Conservation (phyloP, 2,329 filamentous ascomycete genomes). For the Nakataea oryzae region DNA sequence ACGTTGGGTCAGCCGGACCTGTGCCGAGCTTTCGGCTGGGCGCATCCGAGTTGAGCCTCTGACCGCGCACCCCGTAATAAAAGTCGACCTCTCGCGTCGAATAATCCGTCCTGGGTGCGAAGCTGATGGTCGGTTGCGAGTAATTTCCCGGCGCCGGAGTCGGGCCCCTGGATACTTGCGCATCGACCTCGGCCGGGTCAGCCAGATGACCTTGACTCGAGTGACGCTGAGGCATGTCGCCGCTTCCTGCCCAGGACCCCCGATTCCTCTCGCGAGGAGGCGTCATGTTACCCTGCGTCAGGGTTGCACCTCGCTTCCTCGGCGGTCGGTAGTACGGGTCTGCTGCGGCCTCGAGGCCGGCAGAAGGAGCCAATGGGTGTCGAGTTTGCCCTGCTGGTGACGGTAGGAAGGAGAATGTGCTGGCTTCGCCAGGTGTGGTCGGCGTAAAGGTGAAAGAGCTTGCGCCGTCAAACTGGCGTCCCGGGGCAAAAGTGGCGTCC, state of each 20-base stretch:
- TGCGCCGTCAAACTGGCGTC: slow-evolving; percentile 43
- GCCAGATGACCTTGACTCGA: slow-evolving; percentile 23
- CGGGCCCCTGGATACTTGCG: slow-evolving; percentile 28
- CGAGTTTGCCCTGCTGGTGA: slow-evolving; percentile 38
- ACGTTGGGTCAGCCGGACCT: slow-evolving; percentile 87
- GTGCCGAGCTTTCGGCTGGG: slow-evolving; percentile 82
- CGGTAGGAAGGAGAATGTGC: slow-evolving; percentile 61
- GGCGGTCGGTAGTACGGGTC: slow-evolving; percentile 89
- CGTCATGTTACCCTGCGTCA: slow-evolving; percentile 40
- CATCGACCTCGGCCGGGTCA: slow-evolving; percentile 29
- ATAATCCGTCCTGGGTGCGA: slow-evolving; percentile 66
- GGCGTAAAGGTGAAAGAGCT: slow-evolving; percentile 52
- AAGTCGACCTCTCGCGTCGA: slow-evolving; percentile 92
- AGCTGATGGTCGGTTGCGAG: slow-evolving; percentile 25
- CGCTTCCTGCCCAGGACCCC: slow-evolving; percentile 22
- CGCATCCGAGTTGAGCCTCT: slow-evolving; percentile 71
- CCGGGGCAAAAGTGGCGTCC: slow-evolving; percentile 27
- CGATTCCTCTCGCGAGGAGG: slow-evolving; percentile 22
- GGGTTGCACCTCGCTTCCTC: slow-evolving; percentile 31
- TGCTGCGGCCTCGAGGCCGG: slow-evolving; percentile 38
- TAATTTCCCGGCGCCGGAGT: slow-evolving; percentile 33
- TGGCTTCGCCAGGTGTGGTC: slow-evolving; percentile 62
- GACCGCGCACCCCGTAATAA: slow-evolving; percentile 87
- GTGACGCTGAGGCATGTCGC: slow-evolving; percentile 26
- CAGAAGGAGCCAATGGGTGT: slow-evolving; percentile 32